phyloP scores from a whole-genome alignment of 441 rosid genomes.

The Manihot esculenta region DNA sequence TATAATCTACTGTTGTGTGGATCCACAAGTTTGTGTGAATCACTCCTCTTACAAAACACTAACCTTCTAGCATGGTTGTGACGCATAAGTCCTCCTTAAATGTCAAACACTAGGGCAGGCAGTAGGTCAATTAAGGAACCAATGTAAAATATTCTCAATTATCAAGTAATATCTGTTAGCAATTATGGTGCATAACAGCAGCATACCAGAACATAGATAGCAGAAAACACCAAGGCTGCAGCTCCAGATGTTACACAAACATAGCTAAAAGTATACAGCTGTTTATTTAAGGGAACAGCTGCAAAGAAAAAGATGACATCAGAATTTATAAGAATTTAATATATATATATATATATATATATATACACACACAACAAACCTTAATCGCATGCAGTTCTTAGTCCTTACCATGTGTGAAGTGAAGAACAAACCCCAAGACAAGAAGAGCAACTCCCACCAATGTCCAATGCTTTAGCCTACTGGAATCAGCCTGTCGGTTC shows the following conservation, averaged over 20 bases:
- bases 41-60: neutral
- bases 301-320: slow-evolving; percentile 24
- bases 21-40: neutral
- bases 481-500: slow-evolving; percentile 60
- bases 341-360: too few relatives aligned
- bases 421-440: slow-evolving; percentile 57
- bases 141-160: neutral
- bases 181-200: neutral
- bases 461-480: slow-evolving; percentile 57
- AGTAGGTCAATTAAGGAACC: neutral
- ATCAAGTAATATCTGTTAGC: neutral
- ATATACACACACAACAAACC: too few relatives aligned
- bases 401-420: slow-evolving; percentile 64
- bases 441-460: slow-evolving; percentile 56
- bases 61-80: neutral
- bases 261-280: slow-evolving; percentile 75
- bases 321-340: neutral
- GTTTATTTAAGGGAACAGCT: slow-evolving; percentile 83
- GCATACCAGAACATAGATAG: slow-evolving; percentile 60
- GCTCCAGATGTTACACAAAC: slow-evolving; percentile 80
- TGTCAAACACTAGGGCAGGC: neutral
- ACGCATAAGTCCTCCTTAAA: neutral
- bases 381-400: slow-evolving; percentile 15
- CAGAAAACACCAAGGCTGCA: slow-evolving; percentile 70
- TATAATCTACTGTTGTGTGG: neutral